Percentiles rank a stretch among this genome's conserved stretches.
Evolutionary conservation across 495 filamentous ascomycete genomes (phyloP).

Genomic region (Aspergillus bertholletiae): DNA sequence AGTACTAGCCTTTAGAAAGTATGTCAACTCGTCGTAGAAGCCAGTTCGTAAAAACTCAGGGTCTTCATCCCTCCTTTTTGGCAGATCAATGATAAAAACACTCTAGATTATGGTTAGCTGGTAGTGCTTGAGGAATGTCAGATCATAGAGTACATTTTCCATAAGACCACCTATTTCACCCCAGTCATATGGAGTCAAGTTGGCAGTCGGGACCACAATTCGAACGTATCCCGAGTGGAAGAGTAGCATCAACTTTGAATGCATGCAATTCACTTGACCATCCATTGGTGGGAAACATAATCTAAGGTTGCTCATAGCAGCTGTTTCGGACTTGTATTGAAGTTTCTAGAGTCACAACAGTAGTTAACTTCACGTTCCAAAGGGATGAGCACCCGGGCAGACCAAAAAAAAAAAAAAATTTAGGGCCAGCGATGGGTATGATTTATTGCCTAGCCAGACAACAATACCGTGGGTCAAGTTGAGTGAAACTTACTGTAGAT

Average conservation of each 20-base stretch:
- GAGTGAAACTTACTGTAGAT: slow-evolving; percentile 35
- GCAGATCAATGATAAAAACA: slow-evolving; percentile 83
- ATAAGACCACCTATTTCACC: slow-evolving; percentile 69
- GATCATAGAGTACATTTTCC: slow-evolving; percentile 60
- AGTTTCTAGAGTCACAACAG: slow-evolving; percentile 18
- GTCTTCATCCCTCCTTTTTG: slow-evolving; percentile 41
- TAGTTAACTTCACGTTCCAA: background rate
- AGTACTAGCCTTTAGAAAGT: slow-evolving; percentile 67
- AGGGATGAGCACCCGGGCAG: background rate
- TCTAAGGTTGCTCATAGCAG: slow-evolving; percentile 51
- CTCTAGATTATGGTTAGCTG: slow-evolving; percentile 30
- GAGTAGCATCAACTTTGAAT: slow-evolving; percentile 84
- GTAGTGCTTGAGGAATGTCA: background rate
- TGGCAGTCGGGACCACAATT: slow-evolving; percentile 77
- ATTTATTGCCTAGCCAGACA: background rate
- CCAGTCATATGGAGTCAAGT: slow-evolving; percentile 80
- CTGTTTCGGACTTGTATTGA: slow-evolving; percentile 43
- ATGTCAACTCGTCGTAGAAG: slow-evolving; percentile 67
- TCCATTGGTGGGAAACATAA: slow-evolving; percentile 80
- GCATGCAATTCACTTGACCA: slow-evolving; percentile 67
- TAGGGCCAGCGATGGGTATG: background rate
- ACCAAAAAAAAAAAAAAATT: background rate
- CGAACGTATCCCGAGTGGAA: slow-evolving; percentile 67
- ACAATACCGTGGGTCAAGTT: background rate
- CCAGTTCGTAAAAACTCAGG: slow-evolving; percentile 39